Evolutionary conservation across 1,284 basidiomycete species (phyloP).

Genomic region (Apiotrichum domesticum): DNA sequence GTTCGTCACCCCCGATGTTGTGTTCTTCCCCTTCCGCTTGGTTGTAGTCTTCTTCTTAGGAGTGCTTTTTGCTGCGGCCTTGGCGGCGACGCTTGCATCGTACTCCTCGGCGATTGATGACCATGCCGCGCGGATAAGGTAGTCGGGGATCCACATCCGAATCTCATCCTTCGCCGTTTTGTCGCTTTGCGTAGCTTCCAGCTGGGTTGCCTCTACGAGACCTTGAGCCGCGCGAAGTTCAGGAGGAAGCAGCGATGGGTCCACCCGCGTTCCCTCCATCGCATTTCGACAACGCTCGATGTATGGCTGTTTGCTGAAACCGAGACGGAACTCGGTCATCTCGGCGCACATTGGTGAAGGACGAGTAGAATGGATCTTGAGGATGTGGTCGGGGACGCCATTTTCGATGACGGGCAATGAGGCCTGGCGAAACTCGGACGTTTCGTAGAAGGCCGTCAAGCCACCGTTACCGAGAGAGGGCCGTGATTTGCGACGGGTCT

Average conservation of each 20-base stretch:
- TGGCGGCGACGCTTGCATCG: slow-evolving; percentile 23
- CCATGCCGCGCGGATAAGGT: slow-evolving; percentile 32
- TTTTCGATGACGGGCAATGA: neutral
- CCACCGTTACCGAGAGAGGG: neutral
- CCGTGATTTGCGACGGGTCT: neutral
- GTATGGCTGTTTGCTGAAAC: slow-evolving; percentile 25
- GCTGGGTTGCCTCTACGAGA: slow-evolving; percentile 16
- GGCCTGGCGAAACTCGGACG: neutral
- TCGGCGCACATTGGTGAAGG: slow-evolving; percentile 27
- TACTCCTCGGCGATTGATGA: slow-evolving; percentile 23
- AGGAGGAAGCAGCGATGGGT: slow-evolving; percentile 22
- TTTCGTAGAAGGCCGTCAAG: slow-evolving; percentile 20
- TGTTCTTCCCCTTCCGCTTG: neutral
- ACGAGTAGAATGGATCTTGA: slow-evolving; percentile 30
- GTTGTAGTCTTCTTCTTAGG: neutral
- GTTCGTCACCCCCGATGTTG: neutral
- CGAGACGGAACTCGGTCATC: slow-evolving; percentile 35
- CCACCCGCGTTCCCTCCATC: slow-evolving; percentile 36
- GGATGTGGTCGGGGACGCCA: slow-evolving; percentile 21
- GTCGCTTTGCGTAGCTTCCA: neutral
- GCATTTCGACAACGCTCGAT: slow-evolving; percentile 23
- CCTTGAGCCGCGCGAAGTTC: slow-evolving; percentile 19
- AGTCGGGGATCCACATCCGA: slow-evolving; percentile 32
- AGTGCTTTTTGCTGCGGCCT: slow-evolving; percentile 3
- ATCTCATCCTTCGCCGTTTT: slow-evolving; percentile 18